Percentiles rank a stretch among this genome's conserved stretches.
Evolutionary conservation across 768 basidiomycete genomes (phyloP).

Genomic region (Phaeotremella skinneri): DNA sequence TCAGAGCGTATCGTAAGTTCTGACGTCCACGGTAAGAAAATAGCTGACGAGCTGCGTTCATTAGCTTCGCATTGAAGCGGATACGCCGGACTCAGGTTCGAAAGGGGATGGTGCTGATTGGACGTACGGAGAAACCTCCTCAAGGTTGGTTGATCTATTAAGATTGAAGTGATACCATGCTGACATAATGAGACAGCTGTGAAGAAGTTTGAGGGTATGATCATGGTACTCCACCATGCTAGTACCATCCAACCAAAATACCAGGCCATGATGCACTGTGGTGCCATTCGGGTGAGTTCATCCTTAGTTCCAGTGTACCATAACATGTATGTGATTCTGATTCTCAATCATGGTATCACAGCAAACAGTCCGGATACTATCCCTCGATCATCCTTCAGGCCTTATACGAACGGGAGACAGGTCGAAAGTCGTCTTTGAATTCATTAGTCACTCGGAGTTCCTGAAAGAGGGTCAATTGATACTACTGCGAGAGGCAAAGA

Average conservation of each 20-base stretch:
- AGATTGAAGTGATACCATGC: not conserved
- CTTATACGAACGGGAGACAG: slow-evolving; percentile 91
- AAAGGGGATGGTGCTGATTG: slow-evolving; percentile 92
- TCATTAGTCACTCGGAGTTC: slow-evolving; percentile 86
- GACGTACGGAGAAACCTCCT: slow-evolving; percentile 73
- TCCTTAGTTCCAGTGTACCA: slow-evolving; percentile 31
- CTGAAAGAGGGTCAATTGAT: slow-evolving; percentile 91
- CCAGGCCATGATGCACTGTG: slow-evolving; percentile 92
- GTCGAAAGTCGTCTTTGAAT: slow-evolving; percentile 90
- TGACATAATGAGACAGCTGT: slow-evolving; percentile 59
- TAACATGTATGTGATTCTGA: slow-evolving; percentile 1
- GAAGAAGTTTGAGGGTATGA: slow-evolving; percentile 84
- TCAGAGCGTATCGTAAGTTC: slow-evolving; percentile 71
- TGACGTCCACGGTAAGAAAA: not conserved
- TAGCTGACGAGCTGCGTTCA: slow-evolving; percentile 6
- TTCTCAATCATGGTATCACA: slow-evolving; percentile 5
- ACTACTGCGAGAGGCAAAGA: slow-evolving; percentile 91
- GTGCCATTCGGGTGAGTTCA: slow-evolving; percentile 54
- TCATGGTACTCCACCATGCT: slow-evolving; percentile 66
- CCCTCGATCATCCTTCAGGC: slow-evolving; percentile 76
- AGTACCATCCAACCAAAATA: slow-evolving; percentile 83
- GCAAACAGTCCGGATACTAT: slow-evolving; percentile 87
- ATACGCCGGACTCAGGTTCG: slow-evolving; percentile 75
- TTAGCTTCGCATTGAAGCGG: slow-evolving; percentile 75
- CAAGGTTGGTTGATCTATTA: slow-evolving; percentile 58